Evolutionary conservation across 2,329 filamentous ascomycete species (phyloP), one percentile per base, ranked within the genome.

Genomic region (Albifimbria verrucaria): DNA sequence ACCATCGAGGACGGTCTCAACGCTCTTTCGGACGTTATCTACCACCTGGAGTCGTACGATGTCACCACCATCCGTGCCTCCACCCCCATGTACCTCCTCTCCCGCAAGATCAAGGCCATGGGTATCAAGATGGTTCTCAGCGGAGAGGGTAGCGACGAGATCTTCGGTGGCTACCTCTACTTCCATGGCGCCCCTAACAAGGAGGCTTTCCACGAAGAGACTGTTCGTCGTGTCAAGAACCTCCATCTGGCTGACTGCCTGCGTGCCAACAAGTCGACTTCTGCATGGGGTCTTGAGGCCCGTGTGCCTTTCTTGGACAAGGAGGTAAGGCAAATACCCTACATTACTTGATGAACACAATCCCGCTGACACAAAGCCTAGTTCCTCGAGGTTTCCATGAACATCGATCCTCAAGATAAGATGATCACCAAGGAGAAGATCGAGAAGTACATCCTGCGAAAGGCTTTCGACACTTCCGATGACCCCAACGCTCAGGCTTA

Each of bases 101-200:
- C 91, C 57, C 87, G 95, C 71, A 99, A 99, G 81, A 99, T 99
- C 81, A 99, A 99, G 82, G 94, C 92, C 32, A 93, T 97, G 87
- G 94, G 94, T 59, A 90, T 99, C 68, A 99, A 99, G 85, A 99
- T 99, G 94, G 94, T 99, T 53, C 82, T 99, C 57, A 95, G 89
- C 66, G 94, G 94, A 57, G 94, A 99, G 76, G 94, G 94, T 48
- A 94, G 89, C 66, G 94, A 99, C 72, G 94, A 99, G 77, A 97
- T 97, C 70, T 97, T 97, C 63, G 94, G 94, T 58, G 94, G 94
- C 50, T 99, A 99, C 74, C 85, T 99, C 20, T 99, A 99, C 81
- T 99, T 99, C 85, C 92, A 96, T 74, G 89, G 88, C 56, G 94
- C 94, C 2, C 94, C 94, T 21, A 82, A 91, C 79, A 93, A 89